Conservation (phyloP, 768 basidiomycete genomes). For the Exidia glandulosa region DNA sequence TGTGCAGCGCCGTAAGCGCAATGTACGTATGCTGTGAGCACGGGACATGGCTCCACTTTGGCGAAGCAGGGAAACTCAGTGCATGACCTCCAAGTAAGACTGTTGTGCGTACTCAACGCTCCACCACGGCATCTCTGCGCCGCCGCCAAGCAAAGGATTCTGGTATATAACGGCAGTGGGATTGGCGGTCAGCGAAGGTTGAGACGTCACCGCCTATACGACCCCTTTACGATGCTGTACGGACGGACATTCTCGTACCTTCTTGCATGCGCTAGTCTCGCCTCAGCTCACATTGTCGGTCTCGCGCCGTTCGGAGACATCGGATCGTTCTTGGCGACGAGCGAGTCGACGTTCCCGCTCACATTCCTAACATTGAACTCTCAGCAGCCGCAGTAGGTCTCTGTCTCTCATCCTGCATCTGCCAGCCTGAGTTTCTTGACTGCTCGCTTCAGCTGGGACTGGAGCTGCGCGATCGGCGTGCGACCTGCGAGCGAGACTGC, state of each 20-base stretch:
- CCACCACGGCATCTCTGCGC: no score
- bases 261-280: neutral
- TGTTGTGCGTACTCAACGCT: no score
- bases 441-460: neutral
- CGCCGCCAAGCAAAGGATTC: no score
- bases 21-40: no score
- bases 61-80: no score
- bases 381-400: neutral
- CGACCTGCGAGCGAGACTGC: neutral
- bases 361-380: neutral
- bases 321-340: neutral
- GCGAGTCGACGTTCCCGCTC: neutral
- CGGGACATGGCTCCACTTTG: no score
- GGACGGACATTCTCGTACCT: neutral
- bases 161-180: no score
- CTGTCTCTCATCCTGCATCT: neutral
- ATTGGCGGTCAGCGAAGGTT: no score
- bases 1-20: no score
- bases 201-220: neutral
- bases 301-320: neutral
- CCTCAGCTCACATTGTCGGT: neutral
- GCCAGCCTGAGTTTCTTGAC: neutral
- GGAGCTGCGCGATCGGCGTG: neutral
- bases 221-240: neutral
- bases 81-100: no score